Percentiles rank a stretch among this genome's conserved stretches.
phyloP scores from a whole-genome alignment of 208 protist species.

The Acanthamoeba sp. region DNA sequence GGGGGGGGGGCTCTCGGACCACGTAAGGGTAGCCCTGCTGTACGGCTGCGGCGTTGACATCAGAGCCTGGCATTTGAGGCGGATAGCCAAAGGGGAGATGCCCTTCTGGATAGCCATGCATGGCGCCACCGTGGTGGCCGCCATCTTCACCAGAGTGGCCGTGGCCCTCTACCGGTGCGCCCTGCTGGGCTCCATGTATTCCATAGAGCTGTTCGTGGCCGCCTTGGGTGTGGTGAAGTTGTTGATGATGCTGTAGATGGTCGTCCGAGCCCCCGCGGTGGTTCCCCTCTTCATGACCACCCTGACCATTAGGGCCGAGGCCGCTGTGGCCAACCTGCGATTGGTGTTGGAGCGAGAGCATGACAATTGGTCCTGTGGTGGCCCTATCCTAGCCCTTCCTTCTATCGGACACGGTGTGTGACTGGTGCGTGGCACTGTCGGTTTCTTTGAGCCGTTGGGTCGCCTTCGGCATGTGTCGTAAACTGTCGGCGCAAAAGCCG shows the following conservation, averaged over 20 bases:
- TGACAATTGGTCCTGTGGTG: not conserved
- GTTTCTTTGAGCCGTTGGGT: too few species aligned
- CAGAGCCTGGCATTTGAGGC: not conserved
- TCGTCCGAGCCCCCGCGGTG: not conserved
- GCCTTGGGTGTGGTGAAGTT: not conserved
- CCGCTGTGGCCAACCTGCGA: not conserved
- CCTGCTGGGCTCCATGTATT: not conserved
- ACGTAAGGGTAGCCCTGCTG: constrained; percentile 16
- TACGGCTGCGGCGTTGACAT: not conserved
- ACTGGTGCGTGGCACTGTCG: too few species aligned
- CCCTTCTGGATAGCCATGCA: not conserved
- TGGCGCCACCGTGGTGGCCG: not conserved
- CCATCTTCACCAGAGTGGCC: not conserved
- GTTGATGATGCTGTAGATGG: not conserved
- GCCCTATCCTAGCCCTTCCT: not conserved
- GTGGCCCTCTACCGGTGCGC: not conserved
- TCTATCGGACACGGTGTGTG: not conserved
- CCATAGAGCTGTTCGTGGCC: not conserved
- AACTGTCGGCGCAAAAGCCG: too few species aligned
- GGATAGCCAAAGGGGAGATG: not conserved
- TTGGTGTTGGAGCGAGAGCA: constrained; percentile 38
- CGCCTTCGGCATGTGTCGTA: too few species aligned
- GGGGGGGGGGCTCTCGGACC: not conserved
- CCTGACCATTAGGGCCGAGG: not conserved
- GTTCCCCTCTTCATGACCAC: not conserved